A percentile compares a stretch with the other conserved stretches of the same genome.
These are phyloP conservation scores for Dicorynia guianensis DNA, from an alignment of 306 rosid species.

Conservation along the genomic window DNA sequence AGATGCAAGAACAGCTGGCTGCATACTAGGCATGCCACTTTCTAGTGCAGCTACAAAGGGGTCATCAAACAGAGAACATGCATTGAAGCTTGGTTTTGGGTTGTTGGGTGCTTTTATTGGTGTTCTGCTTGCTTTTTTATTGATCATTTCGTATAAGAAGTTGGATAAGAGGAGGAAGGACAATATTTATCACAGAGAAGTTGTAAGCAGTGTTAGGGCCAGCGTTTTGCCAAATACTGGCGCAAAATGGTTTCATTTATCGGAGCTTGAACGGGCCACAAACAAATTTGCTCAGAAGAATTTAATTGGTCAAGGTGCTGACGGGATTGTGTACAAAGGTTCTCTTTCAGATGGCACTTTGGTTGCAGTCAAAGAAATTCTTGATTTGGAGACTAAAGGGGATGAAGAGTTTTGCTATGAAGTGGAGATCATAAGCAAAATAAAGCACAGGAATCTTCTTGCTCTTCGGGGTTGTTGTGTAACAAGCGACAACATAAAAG, in stretches of 20 bases:
- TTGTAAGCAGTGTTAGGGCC: conserved; percentile 55
- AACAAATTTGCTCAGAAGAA: conserved; percentile 66
- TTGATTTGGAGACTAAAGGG: conserved; percentile 65
- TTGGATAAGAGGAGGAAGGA: conserved; percentile 51
- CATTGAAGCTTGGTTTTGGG: conserved; percentile 54
- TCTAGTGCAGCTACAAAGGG: conserved; percentile 38
- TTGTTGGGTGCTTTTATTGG: conserved; percentile 59
- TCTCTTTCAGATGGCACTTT: conserved; percentile 62
- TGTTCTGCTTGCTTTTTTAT: conserved; percentile 42
- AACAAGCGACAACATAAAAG: conserved; percentile 57
- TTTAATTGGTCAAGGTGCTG: conserved; percentile 74
- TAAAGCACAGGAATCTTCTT: conserved; percentile 79
- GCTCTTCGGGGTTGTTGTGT: conserved; percentile 83
- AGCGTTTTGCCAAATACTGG: conserved; percentile 66
- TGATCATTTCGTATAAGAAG: conserved; percentile 50
- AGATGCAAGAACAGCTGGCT: conserved; percentile 56
- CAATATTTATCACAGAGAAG: conserved; percentile 45
- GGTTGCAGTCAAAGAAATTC: conserved; percentile 70
- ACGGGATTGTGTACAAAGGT: conserved; percentile 82
- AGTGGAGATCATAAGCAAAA: conserved; percentile 80
- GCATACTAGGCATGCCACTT: conserved; percentile 64
- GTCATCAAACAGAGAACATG: conserved; percentile 27
- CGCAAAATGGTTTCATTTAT: conserved; percentile 68
- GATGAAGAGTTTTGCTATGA: conserved; percentile 84
- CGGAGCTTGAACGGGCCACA: conserved; percentile 79